A percentile compares a stretch with the other conserved stretches of the same genome.
Conservation (phyloP, 225 moss, liverwort and hornwort genomes). For the Sphagnum tenellum region DNA sequence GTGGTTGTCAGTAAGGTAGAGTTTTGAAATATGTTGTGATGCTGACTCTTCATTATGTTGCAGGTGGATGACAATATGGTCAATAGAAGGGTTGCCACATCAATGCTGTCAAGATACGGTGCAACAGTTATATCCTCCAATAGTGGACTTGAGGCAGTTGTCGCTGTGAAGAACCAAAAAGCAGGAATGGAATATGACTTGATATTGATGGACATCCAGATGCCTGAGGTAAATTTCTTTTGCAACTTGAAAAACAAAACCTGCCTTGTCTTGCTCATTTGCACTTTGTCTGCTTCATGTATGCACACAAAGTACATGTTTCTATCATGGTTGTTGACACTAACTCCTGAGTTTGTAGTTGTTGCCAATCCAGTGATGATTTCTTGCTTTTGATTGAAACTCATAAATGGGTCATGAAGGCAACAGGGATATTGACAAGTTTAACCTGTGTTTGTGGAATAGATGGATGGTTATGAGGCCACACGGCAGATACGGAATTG, state of each 20-base stretch:
- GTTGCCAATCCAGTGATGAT: background rate
- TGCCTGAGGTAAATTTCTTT: conserved; percentile 58
- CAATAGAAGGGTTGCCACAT: conserved; percentile 69
- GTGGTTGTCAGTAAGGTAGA: too few species aligned
- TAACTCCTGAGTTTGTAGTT: too few species aligned
- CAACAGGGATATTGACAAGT: background rate
- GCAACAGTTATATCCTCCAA: conserved; percentile 64
- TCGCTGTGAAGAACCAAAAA: conserved; percentile 38
- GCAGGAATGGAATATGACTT: conserved; percentile 54
- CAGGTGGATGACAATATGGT: conserved; percentile 94
- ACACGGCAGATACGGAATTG: conserved; percentile 65
- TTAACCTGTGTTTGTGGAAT: background rate
- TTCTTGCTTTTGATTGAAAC: background rate
- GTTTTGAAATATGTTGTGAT: too few species aligned
- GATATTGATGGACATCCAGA: conserved; percentile 86
- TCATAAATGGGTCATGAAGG: background rate
- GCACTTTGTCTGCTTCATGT: too few species aligned
- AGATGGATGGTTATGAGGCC: conserved; percentile 95
- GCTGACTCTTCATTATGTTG: too few species aligned
- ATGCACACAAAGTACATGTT: too few species aligned
- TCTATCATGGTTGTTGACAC: too few species aligned
- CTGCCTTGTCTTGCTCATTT: too few species aligned
- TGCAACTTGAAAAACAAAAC: too few species aligned
- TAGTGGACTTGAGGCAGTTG: conserved; percentile 57
- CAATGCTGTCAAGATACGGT: conserved; percentile 75